These are phyloP conservation scores for Globisporangium apiculatum DNA, from an alignment of 352 stramenopile genomes.

Conservation along the genomic window DNA sequence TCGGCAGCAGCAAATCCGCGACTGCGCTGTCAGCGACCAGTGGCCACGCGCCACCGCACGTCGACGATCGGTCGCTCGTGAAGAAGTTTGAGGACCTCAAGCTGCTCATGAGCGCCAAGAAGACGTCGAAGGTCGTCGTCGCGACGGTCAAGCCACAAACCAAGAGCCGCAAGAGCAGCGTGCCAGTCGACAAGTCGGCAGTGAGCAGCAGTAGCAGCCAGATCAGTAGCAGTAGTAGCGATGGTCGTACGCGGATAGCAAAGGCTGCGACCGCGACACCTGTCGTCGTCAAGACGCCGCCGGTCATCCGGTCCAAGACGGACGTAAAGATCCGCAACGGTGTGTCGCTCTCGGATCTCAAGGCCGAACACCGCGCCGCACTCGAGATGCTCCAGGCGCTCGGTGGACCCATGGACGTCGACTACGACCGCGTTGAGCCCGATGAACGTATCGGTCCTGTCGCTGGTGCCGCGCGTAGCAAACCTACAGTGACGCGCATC, in stretches of 20 bases:
- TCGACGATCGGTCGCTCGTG: conserved; percentile 21
- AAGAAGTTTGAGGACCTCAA: conserved; percentile 67
- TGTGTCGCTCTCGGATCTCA: conserved; percentile 64
- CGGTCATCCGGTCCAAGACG: conserved; percentile 18
- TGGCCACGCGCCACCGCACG: neutral
- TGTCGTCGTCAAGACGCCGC: conserved; percentile 8
- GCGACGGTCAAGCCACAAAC: neutral
- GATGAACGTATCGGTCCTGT: conserved; percentile 1
- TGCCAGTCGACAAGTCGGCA: neutral
- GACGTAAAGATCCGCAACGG: conserved; percentile 35
- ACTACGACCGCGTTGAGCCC: conserved; percentile 21
- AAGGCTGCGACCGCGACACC: neutral
- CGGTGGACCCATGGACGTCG: conserved; percentile 41
- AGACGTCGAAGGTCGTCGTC: neutral
- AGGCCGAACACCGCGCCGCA: conserved; percentile 66
- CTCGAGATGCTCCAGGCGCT: conserved; percentile 70
- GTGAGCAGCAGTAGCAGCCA: neutral
- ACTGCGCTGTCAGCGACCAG: conserved; percentile 8
- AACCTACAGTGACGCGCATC: neutral
- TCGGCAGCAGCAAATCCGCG: conserved; percentile 15
- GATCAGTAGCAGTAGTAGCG: no score
- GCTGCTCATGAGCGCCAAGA: conserved; percentile 43
- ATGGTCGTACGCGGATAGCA: neutral
- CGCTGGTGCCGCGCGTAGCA: no score
- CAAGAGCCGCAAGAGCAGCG: neutral